Evolutionary conservation across 1,284 basidiomycete genomes (phyloP).

Genomic region (Boletus smithii): DNA sequence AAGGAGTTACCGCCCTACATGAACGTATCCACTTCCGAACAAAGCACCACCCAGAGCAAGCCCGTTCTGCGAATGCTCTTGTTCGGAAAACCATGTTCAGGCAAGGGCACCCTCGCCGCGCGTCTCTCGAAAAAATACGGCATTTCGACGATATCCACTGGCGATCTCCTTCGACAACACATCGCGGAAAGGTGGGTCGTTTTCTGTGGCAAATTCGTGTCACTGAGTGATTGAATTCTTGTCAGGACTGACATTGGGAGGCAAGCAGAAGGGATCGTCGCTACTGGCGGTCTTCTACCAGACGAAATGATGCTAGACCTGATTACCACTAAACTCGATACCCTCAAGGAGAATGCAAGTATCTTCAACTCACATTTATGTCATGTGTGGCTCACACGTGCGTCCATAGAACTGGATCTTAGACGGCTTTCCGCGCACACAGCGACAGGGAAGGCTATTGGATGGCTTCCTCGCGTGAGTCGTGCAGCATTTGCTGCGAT

Average conservation of each 20-base stretch:
- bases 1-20: slow-evolving; percentile 23
- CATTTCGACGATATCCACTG: slow-evolving; percentile 71
- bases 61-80: slow-evolving; percentile 64
- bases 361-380: not conserved
- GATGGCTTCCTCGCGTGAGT: slow-evolving; percentile 66
- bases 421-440: slow-evolving; percentile 94
- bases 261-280: slow-evolving; percentile 73
- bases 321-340: slow-evolving; percentile 65
- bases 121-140: slow-evolving; percentile 71
- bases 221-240: not conserved
- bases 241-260: slow-evolving; percentile 64
- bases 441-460: slow-evolving; percentile 83
- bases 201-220: not conserved
- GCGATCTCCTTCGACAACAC: slow-evolving; percentile 79
- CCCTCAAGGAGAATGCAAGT: slow-evolving; percentile 57
- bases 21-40: slow-evolving; percentile 15
- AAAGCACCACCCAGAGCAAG: slow-evolving; percentile 8
- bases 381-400: slow-evolving; percentile 13
- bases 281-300: slow-evolving; percentile 68
- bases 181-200: slow-evolving; percentile 55
- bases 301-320: slow-evolving; percentile 77
- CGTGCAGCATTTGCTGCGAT: not conserved
- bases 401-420: slow-evolving; percentile 77
- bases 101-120: slow-evolving; percentile 74
- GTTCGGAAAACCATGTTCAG: slow-evolving; percentile 78